Percentiles rank a stretch among this genome's conserved stretches.
Conservation (phyloP, 768 basidiomycete genomes). For the Termitomyces eurrhizus region DNA sequence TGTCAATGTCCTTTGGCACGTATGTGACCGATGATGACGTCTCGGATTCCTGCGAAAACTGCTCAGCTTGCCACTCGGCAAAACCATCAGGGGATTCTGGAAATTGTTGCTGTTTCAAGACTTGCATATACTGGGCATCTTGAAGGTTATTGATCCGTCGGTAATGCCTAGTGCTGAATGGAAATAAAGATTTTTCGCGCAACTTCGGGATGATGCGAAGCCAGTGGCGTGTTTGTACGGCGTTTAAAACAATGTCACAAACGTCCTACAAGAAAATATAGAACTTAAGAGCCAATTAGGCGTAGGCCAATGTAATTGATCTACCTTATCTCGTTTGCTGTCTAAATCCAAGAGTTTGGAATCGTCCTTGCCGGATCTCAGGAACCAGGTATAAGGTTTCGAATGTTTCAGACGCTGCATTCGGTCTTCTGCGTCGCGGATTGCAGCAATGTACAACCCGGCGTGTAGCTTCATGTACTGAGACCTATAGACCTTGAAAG, state of each 20-base stretch:
- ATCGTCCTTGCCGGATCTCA: not conserved
- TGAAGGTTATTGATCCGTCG: not conserved
- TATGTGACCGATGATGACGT: too few relatives aligned
- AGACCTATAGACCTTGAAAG: conserved; percentile 1
- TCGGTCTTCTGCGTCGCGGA: conserved; percentile 11
- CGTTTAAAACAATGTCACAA: not conserved
- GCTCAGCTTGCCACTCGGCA: not conserved
- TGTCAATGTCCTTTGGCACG: not conserved
- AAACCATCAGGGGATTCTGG: not conserved
- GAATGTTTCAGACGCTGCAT: not conserved
- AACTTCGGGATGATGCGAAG: not conserved
- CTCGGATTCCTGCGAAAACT: not conserved
- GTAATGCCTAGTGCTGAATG: not conserved
- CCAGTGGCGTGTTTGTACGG: not conserved
- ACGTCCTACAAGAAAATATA: not conserved
- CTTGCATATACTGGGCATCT: not conserved
- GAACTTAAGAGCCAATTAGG: not conserved
- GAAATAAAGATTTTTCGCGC: not conserved
- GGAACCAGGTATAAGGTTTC: not conserved
- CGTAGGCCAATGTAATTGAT: not conserved
- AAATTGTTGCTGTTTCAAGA: not conserved
- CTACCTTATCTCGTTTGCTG: not conserved
- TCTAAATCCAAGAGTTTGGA: not conserved
- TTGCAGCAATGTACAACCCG: conserved; percentile 14
- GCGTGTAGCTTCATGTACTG: conserved; percentile 15